Evolutionary conservation across 1,139 yeast genomes (phyloP), one percentile per base, ranked within the genome.

Genomic region (Hemisphaericaspora subhashii): DNA sequence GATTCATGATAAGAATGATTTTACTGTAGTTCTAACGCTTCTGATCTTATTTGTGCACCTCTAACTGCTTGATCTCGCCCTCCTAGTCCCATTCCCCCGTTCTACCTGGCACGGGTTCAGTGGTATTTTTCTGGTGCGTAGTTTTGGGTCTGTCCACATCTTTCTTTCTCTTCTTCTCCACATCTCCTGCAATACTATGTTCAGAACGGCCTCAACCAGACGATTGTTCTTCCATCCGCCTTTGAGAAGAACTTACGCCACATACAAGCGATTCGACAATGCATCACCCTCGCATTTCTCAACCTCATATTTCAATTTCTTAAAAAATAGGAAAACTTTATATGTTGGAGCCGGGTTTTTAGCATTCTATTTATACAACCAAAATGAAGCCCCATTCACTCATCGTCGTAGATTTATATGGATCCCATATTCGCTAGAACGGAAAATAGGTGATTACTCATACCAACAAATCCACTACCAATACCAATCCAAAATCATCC

Each of bases 311-410:
- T 39, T 44, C 28, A 38, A 51, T 32, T 38, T 48, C 17, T 34
- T 41, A 17, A 42, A 49, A 13, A 57, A 50, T 31, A 47, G 60
- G 37, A 54, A 48, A 17, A 41, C 55, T 0, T 14, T 53, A 11
- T 62, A 61, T 36, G 36, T 53, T 13, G 53, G 48, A 2, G 43
- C 50, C 6, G 64, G 59, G 2, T 38, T 55, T 4, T 45, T 43
- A 2, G 66, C 77, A 1, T 71, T 86, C 48, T 82, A 85, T 48
- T 53, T 80, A 4, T 69, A 83, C 36, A 81, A 89, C 54, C 64
- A 86, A 28, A 85, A 89, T 46, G 76, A 77, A 47, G 96, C 96
- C 0, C 98, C 98, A 1, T 82, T 83, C 27, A 83, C 96, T 1
- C 79, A 81, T 20, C 69, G 98, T 38, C 64, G 63, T 24, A 68